Percentiles rank a stretch among this genome's conserved stretches.
These are phyloP conservation scores for Takashimella koratensis DNA, from an alignment of 1,284 basidiomycete species.

Conservation along the genomic window DNA sequence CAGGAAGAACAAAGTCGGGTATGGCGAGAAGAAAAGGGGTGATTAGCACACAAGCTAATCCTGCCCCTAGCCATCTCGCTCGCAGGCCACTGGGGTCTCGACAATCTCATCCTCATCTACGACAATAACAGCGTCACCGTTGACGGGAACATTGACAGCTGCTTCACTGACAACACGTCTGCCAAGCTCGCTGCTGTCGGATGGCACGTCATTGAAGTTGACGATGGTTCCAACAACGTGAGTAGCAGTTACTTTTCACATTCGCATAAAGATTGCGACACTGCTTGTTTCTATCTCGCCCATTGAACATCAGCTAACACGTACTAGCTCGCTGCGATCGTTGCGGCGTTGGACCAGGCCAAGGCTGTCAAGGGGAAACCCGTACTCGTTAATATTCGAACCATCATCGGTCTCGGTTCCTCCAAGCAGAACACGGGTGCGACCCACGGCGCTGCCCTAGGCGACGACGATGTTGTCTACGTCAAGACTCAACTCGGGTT, in stretches of 20 bases:
- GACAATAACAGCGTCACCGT: constrained; percentile 48
- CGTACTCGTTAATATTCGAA: constrained; percentile 39
- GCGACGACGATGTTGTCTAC: constrained; percentile 38
- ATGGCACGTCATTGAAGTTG: constrained; percentile 46
- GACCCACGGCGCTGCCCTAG: constrained; percentile 39
- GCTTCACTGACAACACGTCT: constrained; percentile 46
- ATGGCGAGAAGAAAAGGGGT: not conserved
- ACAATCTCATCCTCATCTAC: constrained; percentile 46
- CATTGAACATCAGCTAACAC: not conserved
- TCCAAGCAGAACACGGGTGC: constrained; percentile 29
- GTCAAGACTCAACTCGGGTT: constrained; percentile 41
- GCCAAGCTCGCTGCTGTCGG: constrained; percentile 38
- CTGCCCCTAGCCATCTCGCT: constrained; percentile 33
- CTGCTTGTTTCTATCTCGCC: not conserved
- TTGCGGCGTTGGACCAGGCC: constrained; percentile 35
- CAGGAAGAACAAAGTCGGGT: not conserved
- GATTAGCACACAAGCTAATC: not conserved
- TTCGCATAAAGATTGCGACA: too few relatives aligned
- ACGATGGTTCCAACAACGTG: constrained; percentile 39
- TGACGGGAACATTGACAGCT: constrained; percentile 43
- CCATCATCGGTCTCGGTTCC: constrained; percentile 44
- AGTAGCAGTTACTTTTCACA: too few relatives aligned
- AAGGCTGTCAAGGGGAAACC: constrained; percentile 38
- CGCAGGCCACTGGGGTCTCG: constrained; percentile 46
- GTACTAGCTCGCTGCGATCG: constrained; percentile 34